Evolutionary conservation across 2,329 filamentous ascomycete genomes (phyloP), one percentile per base, ranked within the genome.

Genomic region (Clarireedia homoeocarpa): DNA sequence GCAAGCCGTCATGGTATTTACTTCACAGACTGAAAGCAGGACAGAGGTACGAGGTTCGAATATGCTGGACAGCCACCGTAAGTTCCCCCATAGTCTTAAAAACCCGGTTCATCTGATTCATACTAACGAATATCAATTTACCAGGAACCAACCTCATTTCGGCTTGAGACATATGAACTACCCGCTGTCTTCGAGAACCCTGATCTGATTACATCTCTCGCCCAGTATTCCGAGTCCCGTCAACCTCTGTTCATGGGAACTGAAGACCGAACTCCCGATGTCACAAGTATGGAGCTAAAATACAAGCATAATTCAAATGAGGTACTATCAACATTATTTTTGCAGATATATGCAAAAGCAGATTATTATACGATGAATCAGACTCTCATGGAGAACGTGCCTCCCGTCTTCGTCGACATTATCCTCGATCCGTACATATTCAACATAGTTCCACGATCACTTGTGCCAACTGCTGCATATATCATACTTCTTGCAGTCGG

Each of bases 61-160:
- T 96, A 58, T 97, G 92, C 74, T 99, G 92, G 91, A 79, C 90
- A 58, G 94, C 94, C 42, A 94, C 86, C 59, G 92, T 96, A 79
- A 72, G 88, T 78, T 40, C 14, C 5, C 12, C 23, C 23, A 24
- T 20, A 38, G 4, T 42, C 42, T 38, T 23, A 20, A n/a, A 20
- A n/a, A 23, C 7, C 20, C 23, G 24, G 6, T 44, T 17, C n/a
- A n/a, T 55, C 38, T 44, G 42, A 20, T 27, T 51, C 27, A 45
- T 52, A 51, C 44, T 24, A 48, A 51, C 49, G 48, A 48, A 48
- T 58, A 50, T 62, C 61, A 62, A 52, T 45, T 38, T n/a, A 42
- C 3, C 60, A 96, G 91, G 87, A 96, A 85, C 92, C 92, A 46
- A 95, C 91, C 0, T 74, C 79, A 24, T 95, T 96, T 73, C 77